Evolutionary conservation across 2,329 filamentous ascomycete species (phyloP).

Genomic region (Penicillium sp.): DNA sequence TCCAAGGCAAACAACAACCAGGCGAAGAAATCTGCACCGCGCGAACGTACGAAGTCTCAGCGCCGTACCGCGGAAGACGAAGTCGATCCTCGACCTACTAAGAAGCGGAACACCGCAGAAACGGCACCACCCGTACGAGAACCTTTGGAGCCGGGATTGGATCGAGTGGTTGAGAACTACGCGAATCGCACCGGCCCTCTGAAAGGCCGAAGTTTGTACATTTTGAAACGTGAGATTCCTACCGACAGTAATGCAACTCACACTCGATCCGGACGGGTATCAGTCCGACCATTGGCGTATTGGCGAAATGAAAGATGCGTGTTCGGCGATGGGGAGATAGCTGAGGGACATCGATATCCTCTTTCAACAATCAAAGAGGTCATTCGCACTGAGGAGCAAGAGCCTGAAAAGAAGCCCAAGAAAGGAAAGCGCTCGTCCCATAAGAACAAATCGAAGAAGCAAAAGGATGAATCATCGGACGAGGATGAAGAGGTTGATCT

Average conservation of each 20-base stretch:
- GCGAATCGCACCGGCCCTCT: conserved; percentile 44
- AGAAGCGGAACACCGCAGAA: conserved; percentile 31
- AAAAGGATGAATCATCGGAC: conserved; percentile 37
- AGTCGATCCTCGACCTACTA: conserved; percentile 28
- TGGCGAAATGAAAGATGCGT: conserved; percentile 82
- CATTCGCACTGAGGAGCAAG: conserved; percentile 65
- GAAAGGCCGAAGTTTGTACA: conserved; percentile 49
- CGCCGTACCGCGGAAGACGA: conserved; percentile 19
- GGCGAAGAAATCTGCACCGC: conserved; percentile 28
- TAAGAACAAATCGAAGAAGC: conserved; percentile 35
- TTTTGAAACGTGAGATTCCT: conserved; percentile 51
- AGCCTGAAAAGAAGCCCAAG: conserved; percentile 40
- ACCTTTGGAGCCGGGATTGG: conserved; percentile 37
- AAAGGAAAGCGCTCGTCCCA: conserved; percentile 29
- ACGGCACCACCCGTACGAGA: conserved; percentile 25
- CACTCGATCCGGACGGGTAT: conserved; percentile 72
- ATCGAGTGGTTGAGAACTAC: conserved; percentile 44
- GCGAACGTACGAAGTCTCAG: conserved; percentile 33
- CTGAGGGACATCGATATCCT: conserved; percentile 56
- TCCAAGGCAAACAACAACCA: conserved; percentile 17
- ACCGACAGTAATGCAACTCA: conserved; percentile 56
- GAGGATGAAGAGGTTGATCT: conserved; percentile 41
- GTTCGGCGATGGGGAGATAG: conserved; percentile 60
- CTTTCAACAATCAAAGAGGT: conserved; percentile 71
- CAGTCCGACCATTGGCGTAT: conserved; percentile 72